Evolutionary conservation across 2,329 filamentous ascomycete genomes (phyloP).

Genomic region (Nothopassalora personata): DNA sequence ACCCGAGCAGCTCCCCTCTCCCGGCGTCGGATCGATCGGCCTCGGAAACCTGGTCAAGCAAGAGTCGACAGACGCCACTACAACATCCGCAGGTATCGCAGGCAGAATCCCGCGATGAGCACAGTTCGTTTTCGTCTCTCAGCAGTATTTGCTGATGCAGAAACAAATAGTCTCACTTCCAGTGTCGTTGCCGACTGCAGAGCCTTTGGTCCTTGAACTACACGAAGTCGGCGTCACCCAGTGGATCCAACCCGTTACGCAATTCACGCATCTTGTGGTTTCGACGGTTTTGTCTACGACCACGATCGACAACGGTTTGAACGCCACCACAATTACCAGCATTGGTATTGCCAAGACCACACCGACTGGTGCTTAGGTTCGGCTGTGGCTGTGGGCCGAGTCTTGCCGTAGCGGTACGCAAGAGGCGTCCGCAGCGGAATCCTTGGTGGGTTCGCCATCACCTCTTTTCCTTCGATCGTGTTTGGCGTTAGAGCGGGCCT

Average conservation of each 20-base stretch:
- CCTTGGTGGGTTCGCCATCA: not conserved
- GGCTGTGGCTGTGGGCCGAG: not conserved
- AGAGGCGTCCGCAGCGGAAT: not conserved
- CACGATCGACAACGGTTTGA: not conserved
- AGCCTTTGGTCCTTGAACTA: conserved; percentile 18
- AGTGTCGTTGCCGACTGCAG: not conserved
- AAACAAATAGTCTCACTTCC: not conserved
- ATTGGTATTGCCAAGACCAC: not conserved
- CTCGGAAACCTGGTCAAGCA: conserved; percentile 20
- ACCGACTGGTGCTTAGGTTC: not conserved
- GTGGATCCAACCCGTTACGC: conserved; percentile 10
- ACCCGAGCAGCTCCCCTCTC: conserved; percentile 25
- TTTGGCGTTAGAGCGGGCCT: not conserved
- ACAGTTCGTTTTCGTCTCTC: not conserved
- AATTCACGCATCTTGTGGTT: not conserved
- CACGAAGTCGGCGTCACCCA: conserved; percentile 19
- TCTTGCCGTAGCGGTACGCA: not conserved
- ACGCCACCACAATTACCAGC: not conserved
- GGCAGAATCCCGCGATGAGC: conserved; percentile 6
- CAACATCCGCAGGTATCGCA: conserved; percentile 4
- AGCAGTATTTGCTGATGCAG: not conserved
- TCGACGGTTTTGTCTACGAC: not conserved
- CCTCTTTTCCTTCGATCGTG: not conserved
- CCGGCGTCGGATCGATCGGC: conserved; percentile 26
- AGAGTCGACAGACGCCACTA: conserved; percentile 5